phyloP scores from a whole-genome alignment of 2,329 filamentous ascomycete genomes.

The Neonectria neomacrospora region DNA sequence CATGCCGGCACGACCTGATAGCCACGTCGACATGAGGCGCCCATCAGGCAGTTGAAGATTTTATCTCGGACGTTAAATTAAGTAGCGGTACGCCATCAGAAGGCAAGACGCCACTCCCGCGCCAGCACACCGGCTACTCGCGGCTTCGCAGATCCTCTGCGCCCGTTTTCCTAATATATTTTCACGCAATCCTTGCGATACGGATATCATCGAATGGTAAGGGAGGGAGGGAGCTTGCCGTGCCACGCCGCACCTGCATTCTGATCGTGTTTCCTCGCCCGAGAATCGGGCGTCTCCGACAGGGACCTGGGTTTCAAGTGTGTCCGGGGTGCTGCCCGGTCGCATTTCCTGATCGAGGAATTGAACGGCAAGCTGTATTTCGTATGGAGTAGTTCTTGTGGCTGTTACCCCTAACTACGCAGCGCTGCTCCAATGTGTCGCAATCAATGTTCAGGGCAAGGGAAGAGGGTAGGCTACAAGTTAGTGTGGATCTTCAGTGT shows the following conservation, averaged over 20 bases:
- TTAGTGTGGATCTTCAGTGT: not conserved
- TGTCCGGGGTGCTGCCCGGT: not conserved
- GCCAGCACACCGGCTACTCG: slow-evolving; percentile 8
- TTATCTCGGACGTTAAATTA: slow-evolving; percentile 12
- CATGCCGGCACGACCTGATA: not conserved
- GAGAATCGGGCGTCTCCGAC: not conserved
- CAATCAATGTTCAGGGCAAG: not conserved
- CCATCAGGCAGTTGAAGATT: not conserved
- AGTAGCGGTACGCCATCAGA: not conserved
- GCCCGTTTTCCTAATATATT: not conserved
- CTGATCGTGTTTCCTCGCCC: not conserved
- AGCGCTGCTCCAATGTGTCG: too few relatives aligned
- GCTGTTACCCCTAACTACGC: not conserved
- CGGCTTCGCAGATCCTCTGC: slow-evolving; percentile 5
- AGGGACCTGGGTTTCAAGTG: not conserved
- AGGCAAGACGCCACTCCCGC: slow-evolving; percentile 14
- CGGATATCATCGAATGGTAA: not conserved
- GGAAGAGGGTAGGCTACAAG: not conserved
- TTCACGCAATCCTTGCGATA: not conserved
- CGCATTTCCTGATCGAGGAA: not conserved
- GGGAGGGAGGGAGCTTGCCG: not conserved
- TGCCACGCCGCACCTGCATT: not conserved
- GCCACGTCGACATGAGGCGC: not conserved
- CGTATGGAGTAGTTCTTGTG: not conserved
- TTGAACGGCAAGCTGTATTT: not conserved